A percentile compares a stretch with the other conserved stretches of the same genome.
These are phyloP conservation scores for Copromyces sp. DNA, from an alignment of 495 filamentous ascomycete species.

Conservation along the genomic window DNA sequence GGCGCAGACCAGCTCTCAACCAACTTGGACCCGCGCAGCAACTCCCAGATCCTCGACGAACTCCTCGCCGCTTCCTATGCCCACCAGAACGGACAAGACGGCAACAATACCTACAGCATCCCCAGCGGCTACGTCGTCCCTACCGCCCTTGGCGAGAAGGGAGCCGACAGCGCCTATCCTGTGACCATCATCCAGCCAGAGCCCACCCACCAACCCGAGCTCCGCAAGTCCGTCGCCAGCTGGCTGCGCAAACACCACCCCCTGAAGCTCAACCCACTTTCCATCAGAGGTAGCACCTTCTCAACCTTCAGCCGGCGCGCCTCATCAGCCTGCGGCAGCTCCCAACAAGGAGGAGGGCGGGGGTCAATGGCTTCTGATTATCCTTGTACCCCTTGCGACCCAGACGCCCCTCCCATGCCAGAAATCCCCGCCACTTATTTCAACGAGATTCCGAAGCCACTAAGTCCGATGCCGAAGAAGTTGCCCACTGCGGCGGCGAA, in stretches of 20 bases:
- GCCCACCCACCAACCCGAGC: slow-evolving; percentile 2
- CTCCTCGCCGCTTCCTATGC: slow-evolving; percentile 24
- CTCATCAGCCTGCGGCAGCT: background rate
- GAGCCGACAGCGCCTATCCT: background rate
- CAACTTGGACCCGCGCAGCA: slow-evolving; percentile 4
- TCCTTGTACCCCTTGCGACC: background rate
- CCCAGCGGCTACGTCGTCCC: background rate
- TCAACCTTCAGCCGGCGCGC: background rate
- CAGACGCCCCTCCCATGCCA: background rate
- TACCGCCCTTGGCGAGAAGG: slow-evolving; percentile 3
- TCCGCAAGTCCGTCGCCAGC: slow-evolving; percentile 13
- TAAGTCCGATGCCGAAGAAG: background rate
- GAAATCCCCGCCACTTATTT: background rate
- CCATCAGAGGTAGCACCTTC: slow-evolving; percentile 1
- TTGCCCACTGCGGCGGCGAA: background rate
- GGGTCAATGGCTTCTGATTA: background rate
- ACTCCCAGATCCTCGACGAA: slow-evolving; percentile 23
- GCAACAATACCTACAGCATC: background rate
- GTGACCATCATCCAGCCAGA: background rate
- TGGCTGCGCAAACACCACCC: slow-evolving; percentile 16
- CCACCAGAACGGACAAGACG: slow-evolving; percentile 16
- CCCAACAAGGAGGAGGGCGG: background rate
- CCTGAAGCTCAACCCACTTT: slow-evolving; percentile 12
- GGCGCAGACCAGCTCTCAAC: background rate
- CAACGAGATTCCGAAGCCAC: background rate